Conservation (phyloP, 768 basidiomycete species). For the Tricholoma terreum region DNA sequence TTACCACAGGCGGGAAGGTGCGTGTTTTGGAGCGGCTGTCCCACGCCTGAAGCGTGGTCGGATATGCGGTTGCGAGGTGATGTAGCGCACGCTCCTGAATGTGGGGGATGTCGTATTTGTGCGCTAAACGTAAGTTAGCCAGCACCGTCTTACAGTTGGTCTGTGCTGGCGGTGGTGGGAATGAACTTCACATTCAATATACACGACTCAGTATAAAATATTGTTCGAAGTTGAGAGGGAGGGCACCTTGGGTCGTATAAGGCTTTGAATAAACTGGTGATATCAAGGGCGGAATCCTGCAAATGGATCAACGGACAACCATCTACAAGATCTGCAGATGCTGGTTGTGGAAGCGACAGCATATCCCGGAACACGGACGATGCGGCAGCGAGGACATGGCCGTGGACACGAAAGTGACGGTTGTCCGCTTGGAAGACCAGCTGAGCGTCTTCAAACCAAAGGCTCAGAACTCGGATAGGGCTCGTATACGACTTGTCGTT, state of each 20-base stretch:
- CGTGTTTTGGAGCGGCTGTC: slow-evolving; percentile 9
- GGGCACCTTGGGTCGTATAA: slow-evolving; percentile 14
- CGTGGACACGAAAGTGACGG: slow-evolving; percentile 12
- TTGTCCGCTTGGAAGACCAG: slow-evolving; percentile 15
- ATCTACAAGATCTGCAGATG: slow-evolving; percentile 8
- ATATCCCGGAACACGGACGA: slow-evolving; percentile 19
- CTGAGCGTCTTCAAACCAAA: slow-evolving; percentile 26
- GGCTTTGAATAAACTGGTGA: slow-evolving; percentile 12
- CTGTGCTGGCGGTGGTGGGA: slow-evolving; percentile 13
- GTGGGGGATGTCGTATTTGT: slow-evolving; percentile 18
- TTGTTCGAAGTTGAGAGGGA: no score
- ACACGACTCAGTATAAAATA: no score
- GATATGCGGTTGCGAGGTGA: slow-evolving; percentile 18
- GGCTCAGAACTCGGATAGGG: slow-evolving; percentile 1
- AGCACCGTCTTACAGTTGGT: slow-evolving; percentile 13
- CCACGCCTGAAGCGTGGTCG: slow-evolving; percentile 15
- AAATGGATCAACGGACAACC: slow-evolving; percentile 14
- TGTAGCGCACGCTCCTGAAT: slow-evolving; percentile 15
- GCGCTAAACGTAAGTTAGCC: slow-evolving; percentile 17
- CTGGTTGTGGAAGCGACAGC: slow-evolving; percentile 16
- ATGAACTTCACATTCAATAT: slow-evolving; percentile 6
- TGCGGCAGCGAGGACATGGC: slow-evolving; percentile 8
- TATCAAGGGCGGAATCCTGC: slow-evolving; percentile 12
- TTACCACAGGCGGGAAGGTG: slow-evolving; percentile 12
- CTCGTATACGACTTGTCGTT: no score